Evolutionary conservation across 2,329 filamentous ascomycete species (phyloP).

Genomic region (Aspergillus fumigatiaffinis): DNA sequence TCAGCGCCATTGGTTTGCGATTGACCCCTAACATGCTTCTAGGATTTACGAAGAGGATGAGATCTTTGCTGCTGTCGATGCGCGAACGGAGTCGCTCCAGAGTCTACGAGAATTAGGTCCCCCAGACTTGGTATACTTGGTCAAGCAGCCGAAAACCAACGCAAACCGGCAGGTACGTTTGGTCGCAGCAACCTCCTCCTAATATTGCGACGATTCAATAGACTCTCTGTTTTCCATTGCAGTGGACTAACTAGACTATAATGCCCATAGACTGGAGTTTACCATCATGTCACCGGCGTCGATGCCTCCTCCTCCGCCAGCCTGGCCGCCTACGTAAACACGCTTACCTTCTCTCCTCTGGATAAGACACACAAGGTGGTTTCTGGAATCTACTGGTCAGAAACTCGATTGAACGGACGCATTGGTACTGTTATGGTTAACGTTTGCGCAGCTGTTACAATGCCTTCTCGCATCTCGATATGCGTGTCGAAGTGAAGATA

Average conservation of each 20-base stretch:
- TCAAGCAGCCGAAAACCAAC: slow-evolving; percentile 67
- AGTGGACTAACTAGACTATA: slow-evolving; percentile 3
- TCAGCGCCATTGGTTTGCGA: slow-evolving; percentile 2
- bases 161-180: slow-evolving; percentile 52
- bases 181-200: neutral
- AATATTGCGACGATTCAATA: neutral
- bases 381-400: slow-evolving; percentile 89
- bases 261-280: slow-evolving; percentile 70
- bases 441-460: slow-evolving; percentile 74
- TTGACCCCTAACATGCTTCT: slow-evolving; percentile 17
- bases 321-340: slow-evolving; percentile 96
- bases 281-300: slow-evolving; percentile 96
- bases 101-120: slow-evolving; percentile 88
- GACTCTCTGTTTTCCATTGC: neutral
- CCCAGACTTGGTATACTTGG: slow-evolving; percentile 89
- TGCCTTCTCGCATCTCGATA: slow-evolving; percentile 95
- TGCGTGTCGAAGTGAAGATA: slow-evolving; percentile 97
- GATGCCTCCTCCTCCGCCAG: slow-evolving; percentile 97
- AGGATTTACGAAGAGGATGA: slow-evolving; percentile 93
- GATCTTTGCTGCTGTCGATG: slow-evolving; percentile 79
- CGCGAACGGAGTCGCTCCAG: slow-evolving; percentile 82
- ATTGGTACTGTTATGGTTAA: slow-evolving; percentile 9
- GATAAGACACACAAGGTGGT: slow-evolving; percentile 86
- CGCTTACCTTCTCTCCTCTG: slow-evolving; percentile 82
- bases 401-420: neutral